These are phyloP conservation scores for Ampelomyces quisqualis DNA, from an alignment of 2,329 filamentous ascomycete genomes.

Conservation along the genomic window DNA sequence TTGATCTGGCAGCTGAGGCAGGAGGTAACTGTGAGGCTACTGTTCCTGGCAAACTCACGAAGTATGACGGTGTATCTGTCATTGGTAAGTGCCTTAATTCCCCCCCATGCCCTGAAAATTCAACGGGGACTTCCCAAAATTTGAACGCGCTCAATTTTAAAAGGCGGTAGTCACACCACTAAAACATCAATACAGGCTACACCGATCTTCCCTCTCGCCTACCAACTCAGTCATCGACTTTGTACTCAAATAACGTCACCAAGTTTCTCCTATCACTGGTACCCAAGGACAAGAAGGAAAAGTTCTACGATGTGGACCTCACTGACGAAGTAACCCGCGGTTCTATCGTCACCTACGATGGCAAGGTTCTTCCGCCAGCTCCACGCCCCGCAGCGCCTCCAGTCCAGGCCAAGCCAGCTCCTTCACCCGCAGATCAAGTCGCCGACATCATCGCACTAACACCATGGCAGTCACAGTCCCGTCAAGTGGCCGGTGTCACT, in stretches of 20 bases:
- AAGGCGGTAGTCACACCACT: too few species aligned
- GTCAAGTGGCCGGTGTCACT: slow-evolving; percentile 73
- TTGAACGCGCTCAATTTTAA: slow-evolving; percentile 39
- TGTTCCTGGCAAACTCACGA: slow-evolving; percentile 67
- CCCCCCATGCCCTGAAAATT: too few species aligned
- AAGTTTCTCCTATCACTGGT: slow-evolving; percentile 83
- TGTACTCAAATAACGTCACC: slow-evolving; percentile 93
- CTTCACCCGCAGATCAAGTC: slow-evolving; percentile 42
- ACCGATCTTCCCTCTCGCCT: slow-evolving; percentile 84
- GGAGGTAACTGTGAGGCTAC: slow-evolving; percentile 88
- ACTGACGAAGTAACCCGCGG: slow-evolving; percentile 83
- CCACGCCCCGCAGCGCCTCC: slow-evolving; percentile 66
- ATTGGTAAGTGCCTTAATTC: slow-evolving; percentile 62
- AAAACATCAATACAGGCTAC: too few species aligned
- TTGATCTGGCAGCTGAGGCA: slow-evolving; percentile 83
- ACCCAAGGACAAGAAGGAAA: slow-evolving; percentile 73
- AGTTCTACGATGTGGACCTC: slow-evolving; percentile 77
- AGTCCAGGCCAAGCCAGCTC: slow-evolving; percentile 51
- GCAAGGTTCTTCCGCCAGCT: slow-evolving; percentile 72
- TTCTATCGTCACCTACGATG: slow-evolving; percentile 77
- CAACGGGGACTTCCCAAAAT: too few species aligned
- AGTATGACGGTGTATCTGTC: slow-evolving; percentile 76
- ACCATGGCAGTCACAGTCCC: slow-evolving; percentile 76
- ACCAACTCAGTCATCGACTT: slow-evolving; percentile 82
- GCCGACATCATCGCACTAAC: slow-evolving; percentile 67